Evolutionary conservation across 2,329 filamentous ascomycete genomes (phyloP).

Genomic region (Ophiostoma ips): DNA sequence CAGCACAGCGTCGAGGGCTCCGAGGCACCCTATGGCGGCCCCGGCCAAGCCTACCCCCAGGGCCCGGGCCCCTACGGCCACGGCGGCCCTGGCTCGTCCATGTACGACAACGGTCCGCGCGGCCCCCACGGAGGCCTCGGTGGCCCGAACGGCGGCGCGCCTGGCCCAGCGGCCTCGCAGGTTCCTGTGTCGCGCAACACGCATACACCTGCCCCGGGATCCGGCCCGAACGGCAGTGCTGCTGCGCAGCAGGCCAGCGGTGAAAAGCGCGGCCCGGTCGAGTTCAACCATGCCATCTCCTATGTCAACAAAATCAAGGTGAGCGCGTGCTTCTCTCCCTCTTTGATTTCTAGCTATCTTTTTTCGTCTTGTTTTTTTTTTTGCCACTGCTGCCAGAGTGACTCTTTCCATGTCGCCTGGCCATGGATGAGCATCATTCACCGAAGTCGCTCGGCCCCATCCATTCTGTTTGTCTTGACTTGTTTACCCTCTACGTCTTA

Average conservation of each 20-base stretch:
- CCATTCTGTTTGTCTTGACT: not conserved
- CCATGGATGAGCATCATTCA: not conserved
- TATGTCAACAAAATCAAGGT: conserved; percentile 99
- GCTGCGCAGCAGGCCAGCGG: conserved; percentile 46
- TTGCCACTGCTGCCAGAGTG: not conserved
- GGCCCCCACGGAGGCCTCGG: conserved; percentile 5
- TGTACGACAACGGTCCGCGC: conserved; percentile 11
- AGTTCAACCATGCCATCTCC: conserved; percentile 98
- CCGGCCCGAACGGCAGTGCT: conserved; percentile 46
- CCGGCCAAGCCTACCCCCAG: conserved; percentile 32
- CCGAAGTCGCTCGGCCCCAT: not conserved
- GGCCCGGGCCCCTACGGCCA: conserved; percentile 19
- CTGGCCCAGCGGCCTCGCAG: conserved; percentile 16
- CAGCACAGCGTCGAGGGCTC: conserved; percentile 50
- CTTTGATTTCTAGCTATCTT: not conserved
- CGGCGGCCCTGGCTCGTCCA: not conserved
- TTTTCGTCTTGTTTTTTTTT: not conserved
- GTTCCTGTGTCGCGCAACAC: conserved; percentile 37
- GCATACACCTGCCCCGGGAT: conserved; percentile 38
- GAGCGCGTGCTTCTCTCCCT: conserved; percentile 18
- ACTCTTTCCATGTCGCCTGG: not conserved
- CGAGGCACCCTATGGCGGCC: conserved; percentile 47
- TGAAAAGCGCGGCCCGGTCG: conserved; percentile 85
- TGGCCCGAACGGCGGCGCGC: not conserved
- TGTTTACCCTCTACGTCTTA: not conserved